Base-by-base conservation (phyloP, 495 filamentous ascomycete species). In the Elaphomyces granulatus region DNA sequence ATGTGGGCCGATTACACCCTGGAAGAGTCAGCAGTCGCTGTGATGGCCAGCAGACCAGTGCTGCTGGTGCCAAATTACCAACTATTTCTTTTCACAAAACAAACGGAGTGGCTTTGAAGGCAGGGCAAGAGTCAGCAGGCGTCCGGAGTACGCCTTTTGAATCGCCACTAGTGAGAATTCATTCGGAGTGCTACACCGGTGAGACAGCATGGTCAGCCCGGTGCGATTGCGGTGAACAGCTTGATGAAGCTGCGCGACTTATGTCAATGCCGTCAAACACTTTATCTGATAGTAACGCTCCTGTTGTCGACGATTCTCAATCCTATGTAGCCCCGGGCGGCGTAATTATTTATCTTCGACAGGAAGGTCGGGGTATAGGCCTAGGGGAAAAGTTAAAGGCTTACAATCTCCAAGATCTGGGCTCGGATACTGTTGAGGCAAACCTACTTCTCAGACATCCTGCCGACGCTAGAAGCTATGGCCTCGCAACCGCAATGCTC, bases 151-250 rank as follows among this genome's bases (percentile, higher is more conserved):
- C 14, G 23, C 54, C 38, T 42, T 60, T 42, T 46, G 51, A 56
- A 47, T 48, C 67, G 3, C 87, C 92, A 0, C 66, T 96, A 28
- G 87, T 96, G 12, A 72, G 90, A 40, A 96, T 99, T 57, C 90
- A 99, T 57, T 90, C 83, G 6, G 90, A 99, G 56, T 99, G 90
- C 66, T 99, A 99, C 58, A 99, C 90, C 0, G 90, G 90, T 10
- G 90, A 99, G 64, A 96, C 88, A 0, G 88, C 88, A 0, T 96
- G 90, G 90, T 93, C 84, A 1, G 88, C 92, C 17, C 76, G 90
- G 3, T 99, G 90, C 58, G 90, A 99, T 59, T 99, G 90, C 55
- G 90, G 90, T 19, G 92, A 96, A 59, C 90, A 99, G 56, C 67
- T 99, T 2, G 90, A 99, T 52, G 90, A 99, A 62, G 90, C 92